These are phyloP conservation scores for Sporisorium iseilematis-ciliati DNA, from an alignment of 1,284 basidiomycete species.

Conservation along the genomic window DNA sequence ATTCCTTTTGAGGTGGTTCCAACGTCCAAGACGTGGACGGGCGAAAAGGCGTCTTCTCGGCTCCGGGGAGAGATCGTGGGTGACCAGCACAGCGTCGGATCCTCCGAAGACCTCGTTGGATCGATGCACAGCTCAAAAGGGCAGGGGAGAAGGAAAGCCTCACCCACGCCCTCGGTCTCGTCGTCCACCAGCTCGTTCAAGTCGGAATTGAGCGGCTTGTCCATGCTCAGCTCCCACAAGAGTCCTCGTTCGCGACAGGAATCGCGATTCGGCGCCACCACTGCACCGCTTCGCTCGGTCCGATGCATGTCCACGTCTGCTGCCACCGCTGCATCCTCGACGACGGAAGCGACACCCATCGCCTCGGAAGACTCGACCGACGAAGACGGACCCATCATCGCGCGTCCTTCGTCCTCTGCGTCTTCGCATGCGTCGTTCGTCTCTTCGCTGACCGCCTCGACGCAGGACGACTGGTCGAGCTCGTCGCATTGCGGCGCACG, in stretches of 20 bases:
- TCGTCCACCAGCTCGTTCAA: conserved; percentile 32
- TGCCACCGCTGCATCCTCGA: neutral
- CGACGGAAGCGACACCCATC: neutral
- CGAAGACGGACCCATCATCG: conserved; percentile 35
- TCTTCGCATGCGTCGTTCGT: conserved; percentile 33
- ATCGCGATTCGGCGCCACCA: conserved; percentile 5
- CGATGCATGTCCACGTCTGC: conserved; percentile 18
- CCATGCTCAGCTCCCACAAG: conserved; percentile 22
- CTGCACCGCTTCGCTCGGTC: conserved; percentile 6
- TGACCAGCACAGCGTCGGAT: conserved; percentile 7
- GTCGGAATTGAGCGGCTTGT: conserved; percentile 27
- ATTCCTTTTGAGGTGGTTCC: conserved; percentile 30
- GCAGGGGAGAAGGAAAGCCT: conserved; percentile 14
- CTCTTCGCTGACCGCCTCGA: conserved; percentile 30
- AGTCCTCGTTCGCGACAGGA: conserved; percentile 27
- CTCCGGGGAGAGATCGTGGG: conserved; percentile 16
- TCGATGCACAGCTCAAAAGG: neutral
- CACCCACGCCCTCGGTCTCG: conserved; percentile 28
- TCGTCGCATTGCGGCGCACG: conserved; percentile 24
- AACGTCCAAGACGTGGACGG: conserved; percentile 49
- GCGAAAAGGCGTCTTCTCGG: conserved; percentile 33
- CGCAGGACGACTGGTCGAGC: conserved; percentile 26
- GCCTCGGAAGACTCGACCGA: conserved; percentile 6
- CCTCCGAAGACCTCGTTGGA: conserved; percentile 14
- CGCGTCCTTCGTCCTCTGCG: conserved; percentile 36